Percentiles rank a stretch among this genome's conserved stretches.
Conservation (phyloP, 73 alveolate genomes). For the Tetrahymena thermophila region DNA sequence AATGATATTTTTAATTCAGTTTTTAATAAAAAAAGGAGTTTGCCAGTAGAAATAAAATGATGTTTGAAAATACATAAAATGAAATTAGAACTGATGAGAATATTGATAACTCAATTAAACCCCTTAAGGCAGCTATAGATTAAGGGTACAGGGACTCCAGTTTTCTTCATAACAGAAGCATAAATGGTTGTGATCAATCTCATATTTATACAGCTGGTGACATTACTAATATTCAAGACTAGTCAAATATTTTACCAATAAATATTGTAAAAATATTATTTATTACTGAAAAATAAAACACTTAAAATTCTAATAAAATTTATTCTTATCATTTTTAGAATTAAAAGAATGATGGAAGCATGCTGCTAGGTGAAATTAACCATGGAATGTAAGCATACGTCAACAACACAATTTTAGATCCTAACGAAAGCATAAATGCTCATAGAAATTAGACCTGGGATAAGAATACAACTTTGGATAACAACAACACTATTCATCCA, state of each 20-base stretch:
- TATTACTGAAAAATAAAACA: neutral
- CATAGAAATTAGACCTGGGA: neutral
- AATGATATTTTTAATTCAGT: neutral
- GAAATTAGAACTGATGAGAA: neutral
- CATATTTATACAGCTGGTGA: neutral
- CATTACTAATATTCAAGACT: neutral
- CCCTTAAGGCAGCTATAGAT: neutral
- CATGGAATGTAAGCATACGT: neutral
- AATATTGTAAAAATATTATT: neutral
- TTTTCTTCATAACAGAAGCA: neutral
- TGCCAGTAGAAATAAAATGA: neutral
- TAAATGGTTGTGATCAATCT: neutral
- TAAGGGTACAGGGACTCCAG: neutral
- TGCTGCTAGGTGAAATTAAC: neutral
- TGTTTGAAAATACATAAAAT: neutral
- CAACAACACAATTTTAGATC: neutral
- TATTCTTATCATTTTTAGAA: neutral
- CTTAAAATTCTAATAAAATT: neutral
- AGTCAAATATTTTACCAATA: neutral
- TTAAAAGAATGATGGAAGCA: neutral
- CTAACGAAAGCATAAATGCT: neutral
- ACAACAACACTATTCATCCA: neutral
- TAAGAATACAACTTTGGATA: neutral
- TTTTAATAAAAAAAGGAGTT: neutral
- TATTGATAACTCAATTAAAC: neutral